Base-by-base conservation (phyloP, 306 rosid species). In the Boehmeria nivea region DNA sequence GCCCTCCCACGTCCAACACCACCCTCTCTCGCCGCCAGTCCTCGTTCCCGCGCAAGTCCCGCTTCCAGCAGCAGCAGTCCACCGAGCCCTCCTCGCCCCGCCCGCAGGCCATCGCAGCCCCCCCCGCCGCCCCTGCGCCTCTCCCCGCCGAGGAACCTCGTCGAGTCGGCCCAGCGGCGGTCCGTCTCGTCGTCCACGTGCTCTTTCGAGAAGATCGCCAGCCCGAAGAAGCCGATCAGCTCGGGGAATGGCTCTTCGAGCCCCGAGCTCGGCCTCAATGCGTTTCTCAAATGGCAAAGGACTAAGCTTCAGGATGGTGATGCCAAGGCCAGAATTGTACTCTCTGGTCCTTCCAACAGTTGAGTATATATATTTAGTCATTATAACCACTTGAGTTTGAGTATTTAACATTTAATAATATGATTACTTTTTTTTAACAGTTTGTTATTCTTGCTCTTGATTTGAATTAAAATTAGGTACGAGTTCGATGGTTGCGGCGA, bases 401-500 rank as follows among this genome's bases (percentile, higher is more conserved):
- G n/a, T n/a, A n/a, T n/a, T n/a, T n/a, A n/a, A n/a, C n/a, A n/a
- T n/a, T n/a, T n/a, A n/a, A n/a, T n/a, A n/a, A n/a, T n/a, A n/a
- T n/a, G n/a, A n/a, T n/a, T n/a, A n/a, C n/a, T n/a, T n/a, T n/a
- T n/a, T n/a, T n/a, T n/a, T n/a, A n/a, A n/a, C n/a, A n/a, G n/a
- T n/a, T n/a, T n/a, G n/a, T n/a, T n/a, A n/a, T n/a, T n/a, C 36
- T 31, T 4, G 9, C 9, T 4, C 1, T 31, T 10, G 9, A 31
- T 31, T 4, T 31, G 5, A 31, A 31, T 31, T 6, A 31, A 31
- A 10, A 6, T 4, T 31, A 86, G 94, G 94, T 67, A 79, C 95
- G 6, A 71, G 89, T 51, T 81, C 97, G 8, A 86, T 89, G 95
- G 89, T 79, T 57, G 86, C 95, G 1, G 86, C 94, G 6, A 72